These are phyloP conservation scores for Pseudevernia furfuracea DNA, from an alignment of 495 filamentous ascomycete genomes.

Conservation along the genomic window DNA sequence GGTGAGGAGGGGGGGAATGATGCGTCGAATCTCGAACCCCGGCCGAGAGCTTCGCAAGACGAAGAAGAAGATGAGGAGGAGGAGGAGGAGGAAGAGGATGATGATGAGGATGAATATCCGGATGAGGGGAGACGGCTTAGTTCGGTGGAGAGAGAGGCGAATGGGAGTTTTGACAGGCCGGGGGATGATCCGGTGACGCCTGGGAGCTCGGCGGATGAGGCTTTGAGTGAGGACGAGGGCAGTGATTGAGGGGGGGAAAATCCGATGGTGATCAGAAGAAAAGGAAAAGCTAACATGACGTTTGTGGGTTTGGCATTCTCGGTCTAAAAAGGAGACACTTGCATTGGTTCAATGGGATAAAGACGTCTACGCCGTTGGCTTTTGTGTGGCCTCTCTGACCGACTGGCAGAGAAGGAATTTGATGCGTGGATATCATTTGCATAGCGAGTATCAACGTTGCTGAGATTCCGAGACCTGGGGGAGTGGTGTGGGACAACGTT, in stretches of 20 bases:
- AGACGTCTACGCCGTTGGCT: not conserved
- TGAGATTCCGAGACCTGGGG: not conserved
- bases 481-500: not conserved
- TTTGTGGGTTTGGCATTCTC: not conserved
- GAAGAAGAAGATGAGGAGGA: slow-evolving; percentile 31
- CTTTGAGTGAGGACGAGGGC: slow-evolving; percentile 17
- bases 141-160: slow-evolving; percentile 16
- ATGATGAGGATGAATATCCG: slow-evolving; percentile 42
- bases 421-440: not conserved
- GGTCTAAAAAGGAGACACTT: too few species aligned
- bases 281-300: not conserved
- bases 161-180: slow-evolving; percentile 11
- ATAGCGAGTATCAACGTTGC: not conserved
- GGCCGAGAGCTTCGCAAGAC: not conserved
- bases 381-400: not conserved
- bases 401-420: not conserved
- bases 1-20: not conserved
- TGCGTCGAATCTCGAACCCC: not conserved
- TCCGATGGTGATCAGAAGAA: too few species aligned
- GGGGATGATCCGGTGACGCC: slow-evolving; percentile 53
- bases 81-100: slow-evolving; percentile 36
- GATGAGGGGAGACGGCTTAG: slow-evolving; percentile 44
- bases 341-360: not conserved
- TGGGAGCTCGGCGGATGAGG: slow-evolving; percentile 17
- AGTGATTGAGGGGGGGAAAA: slow-evolving; percentile 16